These are phyloP conservation scores for Phallus indusiatus DNA, from an alignment of 768 basidiomycete species.

Conservation along the genomic window DNA sequence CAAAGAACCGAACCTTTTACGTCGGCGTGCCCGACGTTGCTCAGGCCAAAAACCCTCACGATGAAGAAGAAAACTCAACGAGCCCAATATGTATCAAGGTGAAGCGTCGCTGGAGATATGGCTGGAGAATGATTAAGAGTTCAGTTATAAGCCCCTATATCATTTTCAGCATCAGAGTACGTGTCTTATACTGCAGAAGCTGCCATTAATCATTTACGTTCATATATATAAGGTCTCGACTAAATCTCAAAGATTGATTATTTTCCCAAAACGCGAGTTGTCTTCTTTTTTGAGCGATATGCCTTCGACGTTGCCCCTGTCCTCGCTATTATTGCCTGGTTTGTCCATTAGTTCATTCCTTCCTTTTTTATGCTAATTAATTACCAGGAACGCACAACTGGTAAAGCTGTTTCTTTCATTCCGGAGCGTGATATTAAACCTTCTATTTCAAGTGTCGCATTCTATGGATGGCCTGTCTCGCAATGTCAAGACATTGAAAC, in stretches of 20 bases:
- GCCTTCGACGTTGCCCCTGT: conserved; percentile 58
- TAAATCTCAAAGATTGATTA: conserved; percentile 36
- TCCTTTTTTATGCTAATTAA: conserved; percentile 4
- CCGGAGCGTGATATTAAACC: not conserved
- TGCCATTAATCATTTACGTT: not conserved
- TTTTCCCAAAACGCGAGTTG: conserved; percentile 52
- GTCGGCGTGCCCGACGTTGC: not conserved
- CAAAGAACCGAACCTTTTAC: not conserved
- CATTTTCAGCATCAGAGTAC: not conserved
- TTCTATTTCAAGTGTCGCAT: conserved; percentile 52
- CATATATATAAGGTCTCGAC: conserved; percentile 35
- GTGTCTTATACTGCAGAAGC: not conserved
- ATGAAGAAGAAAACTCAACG: not conserved
- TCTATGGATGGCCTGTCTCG: conserved; percentile 78
- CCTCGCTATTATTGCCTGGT: conserved; percentile 74
- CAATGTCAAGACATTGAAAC: conserved; percentile 71
- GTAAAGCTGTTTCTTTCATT: conserved; percentile 28
- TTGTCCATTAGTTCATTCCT: conserved; percentile 19
- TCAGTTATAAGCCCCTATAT: not conserved
- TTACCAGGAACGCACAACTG: conserved; percentile 57
- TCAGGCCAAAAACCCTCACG: not conserved
- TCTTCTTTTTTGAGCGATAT: conserved; percentile 50
- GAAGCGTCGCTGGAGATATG: not conserved
- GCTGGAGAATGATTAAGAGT: not conserved
- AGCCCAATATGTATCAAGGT: not conserved